phyloP scores from a whole-genome alignment of 2,329 filamentous ascomycete genomes.

The Fusarium aywerte region DNA sequence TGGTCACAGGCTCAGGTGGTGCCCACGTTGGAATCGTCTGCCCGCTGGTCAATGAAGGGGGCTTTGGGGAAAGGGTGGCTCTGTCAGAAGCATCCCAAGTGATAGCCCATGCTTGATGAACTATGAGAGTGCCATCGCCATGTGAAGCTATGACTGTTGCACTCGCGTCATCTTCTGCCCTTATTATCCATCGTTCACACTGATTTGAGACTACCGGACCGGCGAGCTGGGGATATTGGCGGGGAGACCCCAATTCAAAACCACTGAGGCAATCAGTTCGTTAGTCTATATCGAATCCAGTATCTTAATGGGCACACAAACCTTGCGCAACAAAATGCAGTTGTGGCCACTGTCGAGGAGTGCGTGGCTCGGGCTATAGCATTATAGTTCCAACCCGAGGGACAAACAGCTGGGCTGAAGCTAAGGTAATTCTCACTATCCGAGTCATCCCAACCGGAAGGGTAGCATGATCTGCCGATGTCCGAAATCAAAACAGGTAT shows the following conservation, averaged over 20 bases:
- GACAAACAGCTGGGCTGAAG: not conserved
- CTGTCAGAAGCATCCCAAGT: not conserved
- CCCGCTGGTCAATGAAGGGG: not conserved
- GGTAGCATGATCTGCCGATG: not conserved
- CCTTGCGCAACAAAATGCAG: not conserved
- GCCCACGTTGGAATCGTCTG: not conserved
- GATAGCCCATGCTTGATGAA: conserved; percentile 5
- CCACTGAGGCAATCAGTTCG: not conserved
- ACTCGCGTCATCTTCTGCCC: too few relatives aligned
- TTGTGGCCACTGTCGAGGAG: not conserved
- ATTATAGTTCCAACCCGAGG: not conserved
- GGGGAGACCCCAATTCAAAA: not conserved
- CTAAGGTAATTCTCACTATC: not conserved
- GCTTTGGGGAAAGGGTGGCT: not conserved
- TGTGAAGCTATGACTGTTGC: not conserved
- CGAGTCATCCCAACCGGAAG: not conserved
- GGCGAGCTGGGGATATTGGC: not conserved
- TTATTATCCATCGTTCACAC: not conserved
- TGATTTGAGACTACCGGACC: not conserved
- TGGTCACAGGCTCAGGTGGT: not conserved
- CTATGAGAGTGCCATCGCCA: not conserved
- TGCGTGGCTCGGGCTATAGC: not conserved
- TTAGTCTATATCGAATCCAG: not conserved
- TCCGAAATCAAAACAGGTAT: not conserved
- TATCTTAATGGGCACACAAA: not conserved